Conservation (phyloP, 148 eudicot genomes). For the Camellia japonica region DNA sequence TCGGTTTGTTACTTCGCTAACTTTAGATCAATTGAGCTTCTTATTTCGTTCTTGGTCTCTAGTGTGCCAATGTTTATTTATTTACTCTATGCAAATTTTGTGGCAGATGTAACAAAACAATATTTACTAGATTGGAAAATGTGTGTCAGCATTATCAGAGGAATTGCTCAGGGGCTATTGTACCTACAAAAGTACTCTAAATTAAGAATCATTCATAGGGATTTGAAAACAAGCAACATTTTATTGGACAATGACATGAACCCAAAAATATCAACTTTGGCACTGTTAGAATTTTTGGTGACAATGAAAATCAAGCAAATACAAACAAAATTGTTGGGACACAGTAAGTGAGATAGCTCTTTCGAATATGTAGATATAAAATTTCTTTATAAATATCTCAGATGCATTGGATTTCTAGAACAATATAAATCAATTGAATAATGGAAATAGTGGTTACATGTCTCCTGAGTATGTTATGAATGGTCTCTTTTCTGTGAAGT, state of each 20-base stretch:
- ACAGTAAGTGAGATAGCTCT: not conserved
- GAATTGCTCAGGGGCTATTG: not conserved
- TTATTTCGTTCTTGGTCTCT: not conserved
- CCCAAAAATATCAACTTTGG: not conserved
- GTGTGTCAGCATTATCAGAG: not conserved
- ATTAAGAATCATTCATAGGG: not conserved
- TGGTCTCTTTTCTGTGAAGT: not conserved
- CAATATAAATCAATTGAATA: not conserved
- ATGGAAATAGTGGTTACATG: conserved; percentile 6
- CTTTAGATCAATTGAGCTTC: not conserved
- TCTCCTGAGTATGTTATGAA: conserved; percentile 4
- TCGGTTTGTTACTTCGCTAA: not conserved
- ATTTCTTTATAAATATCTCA: not conserved
- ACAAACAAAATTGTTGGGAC: not conserved
- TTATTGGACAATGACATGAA: not conserved
- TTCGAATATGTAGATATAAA: not conserved
- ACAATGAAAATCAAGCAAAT: not conserved
- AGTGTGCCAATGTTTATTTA: not conserved
- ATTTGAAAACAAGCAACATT: not conserved
- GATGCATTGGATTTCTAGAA: not conserved
- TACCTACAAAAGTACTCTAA: conserved; percentile 2
- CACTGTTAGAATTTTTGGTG: not conserved
- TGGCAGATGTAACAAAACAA: not conserved
- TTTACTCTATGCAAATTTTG: not conserved
- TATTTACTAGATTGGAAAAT: not conserved